Evolutionary conservation across 805 yeast species (phyloP).

Genomic region (Candida methanosorbosa): DNA sequence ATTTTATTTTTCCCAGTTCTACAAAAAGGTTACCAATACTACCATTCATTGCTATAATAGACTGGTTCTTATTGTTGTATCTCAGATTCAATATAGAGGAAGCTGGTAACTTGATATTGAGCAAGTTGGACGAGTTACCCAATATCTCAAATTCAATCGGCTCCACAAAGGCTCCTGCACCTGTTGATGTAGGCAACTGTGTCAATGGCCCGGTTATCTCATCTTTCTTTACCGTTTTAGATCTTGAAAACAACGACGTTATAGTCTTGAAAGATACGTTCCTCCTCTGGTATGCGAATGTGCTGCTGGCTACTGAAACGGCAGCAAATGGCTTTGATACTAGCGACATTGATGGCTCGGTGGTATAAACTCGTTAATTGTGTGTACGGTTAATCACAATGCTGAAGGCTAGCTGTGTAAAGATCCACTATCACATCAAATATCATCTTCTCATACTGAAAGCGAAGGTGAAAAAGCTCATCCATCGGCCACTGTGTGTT

Average conservation of each 20-base stretch:
- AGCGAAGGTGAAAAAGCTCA: too few species aligned
- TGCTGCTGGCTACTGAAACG: too few species aligned
- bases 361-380: too few species aligned
- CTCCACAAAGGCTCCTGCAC: conserved; percentile 37
- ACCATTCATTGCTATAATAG: conserved; percentile 37
- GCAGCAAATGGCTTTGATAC: too few species aligned
- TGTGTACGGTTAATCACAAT: too few species aligned
- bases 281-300: too few species aligned
- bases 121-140: conserved; percentile 28
- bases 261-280: conserved; percentile 2
- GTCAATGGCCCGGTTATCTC: conserved; percentile 10
- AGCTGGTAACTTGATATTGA: conserved; percentile 36
- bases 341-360: too few species aligned
- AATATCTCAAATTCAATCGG: conserved; percentile 32
- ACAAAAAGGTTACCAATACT: conserved; percentile 21
- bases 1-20: conserved; percentile 17
- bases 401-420: too few species aligned
- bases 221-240: background rate
- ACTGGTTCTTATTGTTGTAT: conserved; percentile 27
- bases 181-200: conserved; percentile 29
- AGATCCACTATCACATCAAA: too few species aligned
- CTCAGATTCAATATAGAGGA: conserved; percentile 28
- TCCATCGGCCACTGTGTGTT: too few species aligned
- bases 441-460: too few species aligned
- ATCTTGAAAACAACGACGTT: conserved; percentile 1